These are phyloP conservation scores for Populus trichocarpa DNA, from an alignment of 441 rosid genomes.

Conservation along the genomic window DNA sequence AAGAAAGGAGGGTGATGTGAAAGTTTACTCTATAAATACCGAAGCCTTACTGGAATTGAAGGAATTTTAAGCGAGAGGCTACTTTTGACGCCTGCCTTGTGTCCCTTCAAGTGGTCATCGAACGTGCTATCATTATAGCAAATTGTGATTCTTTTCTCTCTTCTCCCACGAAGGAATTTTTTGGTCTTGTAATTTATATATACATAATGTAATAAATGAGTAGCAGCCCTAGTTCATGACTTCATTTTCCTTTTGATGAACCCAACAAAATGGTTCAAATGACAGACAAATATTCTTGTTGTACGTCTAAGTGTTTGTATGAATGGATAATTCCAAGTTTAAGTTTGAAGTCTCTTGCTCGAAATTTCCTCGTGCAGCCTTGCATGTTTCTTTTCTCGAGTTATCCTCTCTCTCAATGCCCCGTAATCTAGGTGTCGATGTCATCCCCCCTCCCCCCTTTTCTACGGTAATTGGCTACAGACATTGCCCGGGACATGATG, in stretches of 20 bases:
- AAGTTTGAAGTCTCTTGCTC: no score
- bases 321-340: background rate
- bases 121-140: background rate
- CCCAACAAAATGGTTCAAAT: slow-evolving; percentile 24
- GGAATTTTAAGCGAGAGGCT: background rate
- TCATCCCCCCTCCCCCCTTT: no score
- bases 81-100: background rate
- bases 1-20: background rate
- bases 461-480: no score
- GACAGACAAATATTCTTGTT: slow-evolving; percentile 1
- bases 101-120: background rate
- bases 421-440: no score
- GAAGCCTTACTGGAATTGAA: background rate
- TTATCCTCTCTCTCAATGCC: background rate
- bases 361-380: background rate
- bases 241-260: slow-evolving; percentile 17
- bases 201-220: background rate
- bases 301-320: background rate
- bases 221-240: slow-evolving; percentile 14
- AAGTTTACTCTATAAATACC: background rate
- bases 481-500: no score
- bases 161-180: slow-evolving; percentile 23
- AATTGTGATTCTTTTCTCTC: background rate
- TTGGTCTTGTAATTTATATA: slow-evolving; percentile 15
- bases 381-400: background rate